Evolutionary conservation across 352 stramenopile genomes (phyloP).

Genomic region (Globisporangium parvum): DNA sequence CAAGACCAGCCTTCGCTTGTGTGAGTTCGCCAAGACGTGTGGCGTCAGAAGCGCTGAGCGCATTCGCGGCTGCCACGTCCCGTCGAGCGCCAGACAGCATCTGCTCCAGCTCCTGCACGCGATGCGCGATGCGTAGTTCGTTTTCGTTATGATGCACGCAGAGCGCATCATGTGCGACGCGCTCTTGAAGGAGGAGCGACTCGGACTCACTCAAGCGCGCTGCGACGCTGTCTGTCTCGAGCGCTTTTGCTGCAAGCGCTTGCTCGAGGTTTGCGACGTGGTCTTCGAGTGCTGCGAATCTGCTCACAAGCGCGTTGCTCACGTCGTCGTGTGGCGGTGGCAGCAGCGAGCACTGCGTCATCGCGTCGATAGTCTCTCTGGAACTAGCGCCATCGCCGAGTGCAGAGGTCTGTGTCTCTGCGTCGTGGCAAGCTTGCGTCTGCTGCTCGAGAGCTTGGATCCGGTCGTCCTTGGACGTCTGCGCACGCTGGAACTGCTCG

Average conservation of each 20-base stretch:
- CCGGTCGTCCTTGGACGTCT: constrained; percentile 6
- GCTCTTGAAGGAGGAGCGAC: neutral
- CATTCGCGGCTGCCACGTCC: too few relatives aligned
- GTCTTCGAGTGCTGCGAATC: neutral
- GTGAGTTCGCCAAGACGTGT: too few relatives aligned
- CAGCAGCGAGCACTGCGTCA: neutral
- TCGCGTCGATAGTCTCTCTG: neutral
- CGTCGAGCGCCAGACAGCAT: neutral
- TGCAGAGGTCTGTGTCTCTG: neutral
- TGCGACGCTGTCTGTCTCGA: neutral
- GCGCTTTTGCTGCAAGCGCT: neutral
- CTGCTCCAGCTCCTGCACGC: neutral
- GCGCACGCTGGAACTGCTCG: constrained; percentile 15
- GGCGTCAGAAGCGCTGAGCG: too few relatives aligned
- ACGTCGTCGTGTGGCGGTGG: neutral
- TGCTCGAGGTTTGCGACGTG: neutral
- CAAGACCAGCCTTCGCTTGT: too few relatives aligned
- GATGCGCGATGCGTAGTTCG: neutral
- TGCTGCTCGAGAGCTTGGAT: constrained; percentile 15
- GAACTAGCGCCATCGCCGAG: too few relatives aligned
- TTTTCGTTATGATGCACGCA: too few relatives aligned
- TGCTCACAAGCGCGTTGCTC: neutral
- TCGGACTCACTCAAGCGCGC: neutral
- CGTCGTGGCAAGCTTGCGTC: neutral
- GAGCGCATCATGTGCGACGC: neutral